Evolutionary conservation across 108 stramenopile species (phyloP).

Genomic region (Phaeodactylum tricornutum): DNA sequence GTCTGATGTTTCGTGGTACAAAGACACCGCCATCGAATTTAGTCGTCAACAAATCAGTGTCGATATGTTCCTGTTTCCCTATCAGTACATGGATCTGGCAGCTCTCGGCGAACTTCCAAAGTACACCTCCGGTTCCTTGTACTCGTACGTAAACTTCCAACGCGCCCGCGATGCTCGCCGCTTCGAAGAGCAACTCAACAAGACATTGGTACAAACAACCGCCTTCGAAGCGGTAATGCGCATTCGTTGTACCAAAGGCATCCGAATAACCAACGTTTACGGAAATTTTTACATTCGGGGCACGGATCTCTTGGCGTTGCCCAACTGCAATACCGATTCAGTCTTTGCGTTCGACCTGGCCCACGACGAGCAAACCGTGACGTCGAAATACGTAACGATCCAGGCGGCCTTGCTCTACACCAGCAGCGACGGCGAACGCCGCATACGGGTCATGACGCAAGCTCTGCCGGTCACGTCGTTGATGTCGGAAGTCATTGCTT

Average conservation of each 20-base stretch:
- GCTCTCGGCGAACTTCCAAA: slow-evolving; percentile 78
- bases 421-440: slow-evolving; percentile 87
- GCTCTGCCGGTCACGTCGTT: slow-evolving; percentile 74
- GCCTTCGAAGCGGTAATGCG: slow-evolving; percentile 98
- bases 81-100: slow-evolving; percentile 90
- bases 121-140: slow-evolving; percentile 79
- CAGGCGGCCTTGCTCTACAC: slow-evolving; percentile 98
- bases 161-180: slow-evolving; percentile 61
- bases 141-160: slow-evolving; percentile 87
- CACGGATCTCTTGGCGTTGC: slow-evolving; percentile 93
- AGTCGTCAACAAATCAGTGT: slow-evolving; percentile 92
- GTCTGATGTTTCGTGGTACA: slow-evolving; percentile 77
- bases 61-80: slow-evolving; percentile 88
- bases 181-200: slow-evolving; percentile 74
- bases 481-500: slow-evolving; percentile 66
- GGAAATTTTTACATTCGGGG: slow-evolving; percentile 97
- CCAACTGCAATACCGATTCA: slow-evolving; percentile 89
- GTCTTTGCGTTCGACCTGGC: slow-evolving; percentile 89
- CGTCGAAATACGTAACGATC: slow-evolving; percentile 71
- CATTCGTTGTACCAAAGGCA: slow-evolving; percentile 90
- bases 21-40: slow-evolving; percentile 94
- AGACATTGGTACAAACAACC: slow-evolving; percentile 72
- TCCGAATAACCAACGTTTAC: slow-evolving; percentile 91
- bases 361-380: slow-evolving; percentile 86
- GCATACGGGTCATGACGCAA: slow-evolving; percentile 96